Base-by-base conservation (phyloP, 208 protist species). In the Crithidia sp. region DNA sequence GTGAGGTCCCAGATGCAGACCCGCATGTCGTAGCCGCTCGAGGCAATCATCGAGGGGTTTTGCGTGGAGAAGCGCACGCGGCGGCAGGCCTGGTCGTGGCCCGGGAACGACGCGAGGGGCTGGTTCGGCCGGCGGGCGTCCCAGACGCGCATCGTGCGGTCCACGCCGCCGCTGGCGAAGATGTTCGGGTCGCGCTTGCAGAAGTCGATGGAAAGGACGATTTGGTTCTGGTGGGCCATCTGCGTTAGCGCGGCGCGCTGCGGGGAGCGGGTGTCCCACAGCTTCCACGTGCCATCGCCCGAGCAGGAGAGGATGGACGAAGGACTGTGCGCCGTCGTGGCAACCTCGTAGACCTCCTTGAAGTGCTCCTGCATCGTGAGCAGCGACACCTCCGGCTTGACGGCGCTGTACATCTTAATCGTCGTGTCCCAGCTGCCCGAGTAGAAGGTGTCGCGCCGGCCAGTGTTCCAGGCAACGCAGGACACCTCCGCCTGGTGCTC, bases 321-420 rank as follows among this genome's bases (percentile, higher is more conserved):
- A 49, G 91, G 88, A 62, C 88, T 93, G 77, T 84, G 85, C 19
- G 85, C 61, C 40, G 86, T 90, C 16, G 81, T 85, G 63, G 90
- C 75, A 0, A 95, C 84, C 83, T 96, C 91, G 80, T 97, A 96
- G 13, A 97, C 91, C 84, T 97, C 91, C 81, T 97, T 97, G 72
- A 88, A 80, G 82, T 97, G 93, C 79, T 90, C 93, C 39, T 80
- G 74, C 72, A 93, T 83, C 28, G 89, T 93, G 67, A 84, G 61
- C n/a, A 88, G 53, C 19, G 85, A 89, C 62, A 71, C 75, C 69
- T 87, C 76, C 56, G 86, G 86, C 58, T 85, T 86, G 10, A 71
- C 79, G 10, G 88, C 90, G 77, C 82, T 86, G 83, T 90, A 95
- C 72, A 97, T 80, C 58, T 92, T 92, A 37, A 96, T 80, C 16